phyloP scores from a whole-genome alignment of 208 protist species.

The Leishmania aethiopica region DNA sequence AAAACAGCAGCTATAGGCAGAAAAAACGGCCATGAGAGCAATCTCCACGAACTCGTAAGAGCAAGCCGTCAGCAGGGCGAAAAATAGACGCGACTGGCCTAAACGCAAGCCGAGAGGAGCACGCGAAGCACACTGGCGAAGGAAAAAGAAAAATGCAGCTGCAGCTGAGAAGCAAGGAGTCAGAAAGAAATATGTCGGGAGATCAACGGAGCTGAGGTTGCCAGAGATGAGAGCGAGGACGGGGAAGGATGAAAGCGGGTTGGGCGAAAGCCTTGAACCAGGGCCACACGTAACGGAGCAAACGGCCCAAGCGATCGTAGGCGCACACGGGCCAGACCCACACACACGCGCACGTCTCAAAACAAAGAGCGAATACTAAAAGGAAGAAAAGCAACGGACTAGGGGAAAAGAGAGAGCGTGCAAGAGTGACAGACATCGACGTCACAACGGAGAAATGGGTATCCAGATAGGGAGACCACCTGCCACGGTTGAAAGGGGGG shows the following conservation, averaged over 20 bases:
- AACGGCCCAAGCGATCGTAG: neutral
- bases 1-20: neutral
- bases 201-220: neutral
- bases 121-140: neutral
- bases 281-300: neutral
- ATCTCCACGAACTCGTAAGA: neutral
- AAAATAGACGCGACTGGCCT: neutral
- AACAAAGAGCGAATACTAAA: neutral
- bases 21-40: neutral
- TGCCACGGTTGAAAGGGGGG: neutral
- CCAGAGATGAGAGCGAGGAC: neutral
- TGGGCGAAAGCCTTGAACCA: constrained; percentile 1
- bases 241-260: neutral
- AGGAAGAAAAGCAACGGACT: neutral
- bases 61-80: neutral
- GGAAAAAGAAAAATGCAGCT: neutral
- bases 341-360: neutral
- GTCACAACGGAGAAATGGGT: neutral
- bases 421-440: neutral
- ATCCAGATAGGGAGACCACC: neutral
- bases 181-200: neutral
- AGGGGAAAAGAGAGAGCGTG: neutral
- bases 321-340: neutral
- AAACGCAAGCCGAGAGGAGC: neutral
- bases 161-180: neutral